Evolutionary conservation across 768 basidiomycete genomes (phyloP), one percentile per base, ranked within the genome.

Genomic region (Russula ochroleuca): DNA sequence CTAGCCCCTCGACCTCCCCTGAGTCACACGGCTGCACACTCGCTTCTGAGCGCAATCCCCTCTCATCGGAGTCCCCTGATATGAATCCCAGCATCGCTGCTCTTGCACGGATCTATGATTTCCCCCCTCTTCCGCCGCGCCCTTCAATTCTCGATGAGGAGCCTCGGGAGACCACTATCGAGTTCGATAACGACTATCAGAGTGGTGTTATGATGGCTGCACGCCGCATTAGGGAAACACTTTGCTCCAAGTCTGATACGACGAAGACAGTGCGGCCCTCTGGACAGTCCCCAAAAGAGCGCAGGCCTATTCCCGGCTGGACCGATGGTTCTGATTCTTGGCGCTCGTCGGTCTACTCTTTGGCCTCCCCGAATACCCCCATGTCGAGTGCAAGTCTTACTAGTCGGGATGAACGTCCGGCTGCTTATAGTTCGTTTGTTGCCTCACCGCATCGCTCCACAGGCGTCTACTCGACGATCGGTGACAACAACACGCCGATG

Each of bases 151-250:
- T 74, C 61, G 72, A 72, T 48, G 45, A 76, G 66, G 64, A 77
- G 58, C 45, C 62, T 37, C 55, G 64, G 54, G 58, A 64, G 33
- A 21, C 68, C 33, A 52, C 53, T 37, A 55, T 65, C 35, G 64
- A 67, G 65, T 61, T 60, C 25, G 61, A 57, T 50, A 75, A 76
- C 25, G 77, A 82, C 45, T 87, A 80, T 70, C 78, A 76, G 67
- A 77, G 78, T 43, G 87, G 87, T 41, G 76, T 87, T 74, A 87
- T 89, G 80, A 88, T 88, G 86, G 83, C 85, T 3, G 80, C 78
- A 35, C 79, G 78, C 43, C 81, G 81, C 64, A 82, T 88, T 70
- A 75, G 78, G 47, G 76, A 80, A 17, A 76, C 75, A 25, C 72
- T 81, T 31, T 79, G 79, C 62, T 70, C 78, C 0, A 75, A 77